phyloP scores from a whole-genome alignment of 2,329 filamentous ascomycete species.

The Sporothrix inflata region DNA sequence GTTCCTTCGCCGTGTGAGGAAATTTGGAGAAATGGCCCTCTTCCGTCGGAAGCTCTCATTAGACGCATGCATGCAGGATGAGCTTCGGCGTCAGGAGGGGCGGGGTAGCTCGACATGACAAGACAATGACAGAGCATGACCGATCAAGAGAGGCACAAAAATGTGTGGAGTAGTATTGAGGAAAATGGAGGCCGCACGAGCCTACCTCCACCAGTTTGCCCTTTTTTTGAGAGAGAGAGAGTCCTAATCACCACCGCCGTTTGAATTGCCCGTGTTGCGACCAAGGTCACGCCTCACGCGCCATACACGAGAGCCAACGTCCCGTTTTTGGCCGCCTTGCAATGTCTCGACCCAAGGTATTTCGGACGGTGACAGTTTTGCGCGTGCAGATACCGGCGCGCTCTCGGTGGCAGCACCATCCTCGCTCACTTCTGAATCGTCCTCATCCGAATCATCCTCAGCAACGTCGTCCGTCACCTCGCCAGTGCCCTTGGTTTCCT shows the following conservation, averaged over 20 bases:
- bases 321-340: conserved; percentile 57
- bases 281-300: conserved; percentile 66
- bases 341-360: conserved; percentile 65
- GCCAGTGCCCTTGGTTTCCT: not conserved
- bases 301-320: conserved; percentile 64
- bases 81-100: not conserved
- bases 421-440: conserved; percentile 43
- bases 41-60: not conserved
- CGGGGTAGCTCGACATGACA: conserved; percentile 14
- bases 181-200: not conserved
- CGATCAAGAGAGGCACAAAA: not conserved
- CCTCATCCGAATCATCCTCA: conserved; percentile 38
- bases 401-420: conserved; percentile 40
- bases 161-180: not conserved
- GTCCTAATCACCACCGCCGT: not conserved
- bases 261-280: conserved; percentile 18
- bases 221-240: not conserved
- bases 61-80: not conserved
- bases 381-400: not conserved
- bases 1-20: not conserved
- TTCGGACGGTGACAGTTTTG: conserved; percentile 35
- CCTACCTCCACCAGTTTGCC: not conserved
- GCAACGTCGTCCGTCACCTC: conserved; percentile 32
- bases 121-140: conserved; percentile 22
- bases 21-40: not conserved